Percentiles rank a stretch among this genome's conserved stretches.
phyloP scores from a whole-genome alignment of 2,329 filamentous ascomycete species.

The Cordyceps cicadae region DNA sequence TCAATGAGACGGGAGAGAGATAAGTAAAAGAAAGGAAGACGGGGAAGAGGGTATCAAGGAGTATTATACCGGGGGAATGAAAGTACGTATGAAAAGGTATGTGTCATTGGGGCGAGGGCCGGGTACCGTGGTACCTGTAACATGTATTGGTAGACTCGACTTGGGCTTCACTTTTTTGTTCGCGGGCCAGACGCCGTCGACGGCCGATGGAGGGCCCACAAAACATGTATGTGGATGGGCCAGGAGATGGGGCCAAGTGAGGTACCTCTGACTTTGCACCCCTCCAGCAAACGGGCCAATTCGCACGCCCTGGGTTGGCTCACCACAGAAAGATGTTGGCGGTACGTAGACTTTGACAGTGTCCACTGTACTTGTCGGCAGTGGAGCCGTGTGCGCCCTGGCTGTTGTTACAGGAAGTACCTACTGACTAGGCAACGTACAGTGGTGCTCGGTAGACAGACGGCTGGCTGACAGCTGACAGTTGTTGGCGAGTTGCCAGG shows the following conservation, averaged over 20 bases:
- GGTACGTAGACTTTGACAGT: neutral
- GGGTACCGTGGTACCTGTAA: neutral
- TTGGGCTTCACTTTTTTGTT: neutral
- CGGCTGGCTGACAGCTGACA: too few relatives aligned
- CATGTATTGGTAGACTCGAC: neutral
- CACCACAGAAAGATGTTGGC: neutral
- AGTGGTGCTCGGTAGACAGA: too few relatives aligned
- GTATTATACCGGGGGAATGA: conserved; percentile 4
- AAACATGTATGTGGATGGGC: conserved; percentile 6
- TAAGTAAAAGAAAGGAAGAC: neutral
- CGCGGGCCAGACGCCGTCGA: conserved; percentile 9
- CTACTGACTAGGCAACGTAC: too few relatives aligned
- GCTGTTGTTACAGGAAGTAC: neutral
- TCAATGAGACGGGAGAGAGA: neutral
- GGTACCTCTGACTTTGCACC: neutral
- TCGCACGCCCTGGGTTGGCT: neutral
- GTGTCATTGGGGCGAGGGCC: neutral
- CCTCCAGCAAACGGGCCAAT: neutral
- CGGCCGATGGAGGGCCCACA: conserved; percentile 5
- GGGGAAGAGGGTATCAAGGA: conserved; percentile 7
- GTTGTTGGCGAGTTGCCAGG: neutral
- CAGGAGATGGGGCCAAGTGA: neutral
- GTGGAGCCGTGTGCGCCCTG: conserved; percentile 5
- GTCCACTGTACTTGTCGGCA: conserved; percentile 5
- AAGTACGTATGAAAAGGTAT: neutral